Evolutionary conservation across 768 basidiomycete species (phyloP), one percentile per base, ranked within the genome.

Genomic region (Tylopilus intermedius): DNA sequence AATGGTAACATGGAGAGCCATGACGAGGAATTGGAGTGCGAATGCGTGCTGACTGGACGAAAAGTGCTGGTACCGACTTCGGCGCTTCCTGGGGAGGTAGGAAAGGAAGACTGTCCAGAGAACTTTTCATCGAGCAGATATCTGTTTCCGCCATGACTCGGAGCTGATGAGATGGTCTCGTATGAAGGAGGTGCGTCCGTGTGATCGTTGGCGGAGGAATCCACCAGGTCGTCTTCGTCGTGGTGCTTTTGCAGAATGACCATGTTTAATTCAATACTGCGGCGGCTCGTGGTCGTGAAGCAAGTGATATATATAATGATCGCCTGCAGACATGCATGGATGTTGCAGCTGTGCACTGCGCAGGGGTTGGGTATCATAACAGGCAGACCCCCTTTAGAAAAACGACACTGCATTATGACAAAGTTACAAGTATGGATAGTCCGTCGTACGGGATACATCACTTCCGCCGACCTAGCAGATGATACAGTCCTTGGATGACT

Each of bases 321-420:
- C 38, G n/a, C n/a, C 15, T 38, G 38, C n/a, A n/a, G 38, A 18
- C n/a, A 38, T 38, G 38, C n/a, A 38, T 38, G n/a, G 38, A 38
- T 38, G 38, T 18, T 38, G 38, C n/a, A 38, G 38, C 8, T 38
- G 38, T 38, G 38, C 38, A 18, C 38, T 38, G 38, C 38, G 38
- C 5, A 38, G n/a, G 38, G 38, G 38, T 15, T n/a, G 15, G 2
- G 13, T 35, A 15, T 24, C 24, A 24, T 24, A 24, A 24, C 24
- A 2, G 5, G 24, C 5, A 24, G 24, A 24, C 24, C 24, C 24
- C 24, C 5, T 24, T 24, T 24, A 24, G 24, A 24, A 24, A 24
- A 24, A 24, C 18, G 18, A 24, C 42, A 81, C 82, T 45, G 76
- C 68, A 54, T 53, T 15, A 37, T 37, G 35, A 15, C 14, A 37